Percentiles rank a stretch among this genome's conserved stretches.
phyloP scores from a whole-genome alignment of 2,329 filamentous ascomycete species.

The Xylaria sp. region DNA sequence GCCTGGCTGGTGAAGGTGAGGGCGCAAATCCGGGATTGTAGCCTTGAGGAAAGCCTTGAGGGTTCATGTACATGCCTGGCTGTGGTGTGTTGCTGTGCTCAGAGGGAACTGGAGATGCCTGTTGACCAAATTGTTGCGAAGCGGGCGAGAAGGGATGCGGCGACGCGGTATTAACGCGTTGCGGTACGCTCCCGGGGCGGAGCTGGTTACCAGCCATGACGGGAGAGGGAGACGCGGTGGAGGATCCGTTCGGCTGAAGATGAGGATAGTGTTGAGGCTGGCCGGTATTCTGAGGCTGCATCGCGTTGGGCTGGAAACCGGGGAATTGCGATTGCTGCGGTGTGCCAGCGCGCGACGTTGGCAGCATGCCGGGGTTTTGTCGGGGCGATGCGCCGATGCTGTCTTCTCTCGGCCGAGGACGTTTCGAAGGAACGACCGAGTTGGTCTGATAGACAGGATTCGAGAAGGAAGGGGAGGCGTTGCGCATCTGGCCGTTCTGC shows the following conservation, averaged over 20 bases:
- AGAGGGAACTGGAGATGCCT: constrained; percentile 79
- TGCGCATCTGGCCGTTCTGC: constrained; percentile 86
- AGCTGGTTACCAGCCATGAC: constrained; percentile 83
- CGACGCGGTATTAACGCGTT: constrained; percentile 89
- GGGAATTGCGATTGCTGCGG: constrained; percentile 81
- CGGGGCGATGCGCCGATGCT: constrained; percentile 84
- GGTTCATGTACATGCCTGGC: constrained; percentile 74
- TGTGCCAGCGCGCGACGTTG: constrained; percentile 89
- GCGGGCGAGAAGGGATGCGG: constrained; percentile 89
- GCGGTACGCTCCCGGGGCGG: constrained; percentile 75
- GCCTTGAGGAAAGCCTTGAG: constrained; percentile 63
- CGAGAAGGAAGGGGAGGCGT: constrained; percentile 81
- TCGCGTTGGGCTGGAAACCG: constrained; percentile 73
- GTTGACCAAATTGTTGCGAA: constrained; percentile 74
- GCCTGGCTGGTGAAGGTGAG: constrained; percentile 64
- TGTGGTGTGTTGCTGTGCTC: constrained; percentile 81
- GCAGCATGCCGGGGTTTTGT: constrained; percentile 77
- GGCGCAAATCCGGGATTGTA: constrained; percentile 70
- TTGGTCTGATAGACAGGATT: constrained; percentile 85
- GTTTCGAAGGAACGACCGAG: constrained; percentile 88
- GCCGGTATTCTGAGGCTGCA: constrained; percentile 68
- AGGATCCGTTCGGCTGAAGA: constrained; percentile 80
- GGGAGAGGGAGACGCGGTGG: constrained; percentile 89
- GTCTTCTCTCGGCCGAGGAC: constrained; percentile 83
- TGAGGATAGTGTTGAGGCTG: constrained; percentile 82